Base-by-base conservation (phyloP, 768 basidiomycete species). In the button mushroom (Agaricus bisporus) region DNA sequence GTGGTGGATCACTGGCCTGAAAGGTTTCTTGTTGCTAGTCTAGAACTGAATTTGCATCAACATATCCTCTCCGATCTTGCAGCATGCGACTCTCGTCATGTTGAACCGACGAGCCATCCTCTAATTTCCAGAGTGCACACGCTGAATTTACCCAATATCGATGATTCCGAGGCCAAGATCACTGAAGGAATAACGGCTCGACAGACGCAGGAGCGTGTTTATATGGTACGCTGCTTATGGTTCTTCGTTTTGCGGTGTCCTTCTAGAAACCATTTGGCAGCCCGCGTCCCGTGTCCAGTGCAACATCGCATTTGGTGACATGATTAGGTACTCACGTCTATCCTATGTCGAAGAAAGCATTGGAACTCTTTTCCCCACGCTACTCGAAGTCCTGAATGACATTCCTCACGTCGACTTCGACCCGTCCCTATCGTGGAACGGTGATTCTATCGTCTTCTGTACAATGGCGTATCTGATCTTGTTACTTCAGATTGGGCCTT, bases 301-400 rank as follows among this genome's bases (percentile, higher is more conserved):
- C 68, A 88, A 87, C 58, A 86, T 91, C 56, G 88, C 89, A 1
- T 93, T 91, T 59, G 89, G 86, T 36, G 84, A 91, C 62, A 75
- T 91, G 49, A 79, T 88, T 15, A 68, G 82, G 51, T 83, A 83
- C 62, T 78, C 85, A 56, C 75, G 85, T 0, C 71, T 81, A 37
- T 62, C 66, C 6, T 76, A 81, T 59, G 74, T 86, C 28, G 65
- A 64, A 10, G 67, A 70, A n/a, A 77, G 77, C 26, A 73, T 79
- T 41, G 74, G 79, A 58, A 73, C 72, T 15, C 60, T 86, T 18
- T 69, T 89, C 41, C 74, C 80, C 3, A 75, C 79, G 6, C 77
- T 94, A 20, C 64, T 85, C 17, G 84, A 82, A 59, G 74, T 92
- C 25, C 72, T 93, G 32, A 73, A 74, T 35, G 88, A 91, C 59